These are phyloP conservation scores for Fusarium caatingaense DNA, from an alignment of 2,329 filamentous ascomycete genomes.

Conservation along the genomic window DNA sequence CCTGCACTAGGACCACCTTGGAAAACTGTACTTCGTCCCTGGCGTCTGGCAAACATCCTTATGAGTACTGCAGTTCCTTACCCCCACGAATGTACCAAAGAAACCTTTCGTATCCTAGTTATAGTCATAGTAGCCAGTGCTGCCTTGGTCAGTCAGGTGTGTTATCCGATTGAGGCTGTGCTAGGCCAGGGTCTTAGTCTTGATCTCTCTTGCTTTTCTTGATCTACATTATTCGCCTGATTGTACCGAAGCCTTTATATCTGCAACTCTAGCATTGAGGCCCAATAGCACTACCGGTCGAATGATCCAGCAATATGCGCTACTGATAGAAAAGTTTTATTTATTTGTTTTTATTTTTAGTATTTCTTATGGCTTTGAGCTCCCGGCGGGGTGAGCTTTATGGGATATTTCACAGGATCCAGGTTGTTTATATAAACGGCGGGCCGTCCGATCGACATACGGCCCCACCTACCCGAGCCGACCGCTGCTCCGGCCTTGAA, in stretches of 20 bases:
- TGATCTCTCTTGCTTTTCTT: background rate
- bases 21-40: background rate
- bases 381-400: background rate
- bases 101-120: background rate
- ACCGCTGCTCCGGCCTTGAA: background rate
- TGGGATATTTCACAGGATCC: background rate
- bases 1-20: background rate
- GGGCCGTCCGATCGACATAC: constrained; percentile 29
- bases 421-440: constrained; percentile 12
- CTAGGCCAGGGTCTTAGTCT: background rate
- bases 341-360: background rate
- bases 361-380: background rate
- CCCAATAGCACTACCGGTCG: background rate
- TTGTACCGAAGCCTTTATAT: background rate
- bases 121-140: background rate
- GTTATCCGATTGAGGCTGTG: background rate
- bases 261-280: background rate
- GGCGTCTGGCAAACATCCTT: constrained; percentile 6
- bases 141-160: background rate
- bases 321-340: background rate
- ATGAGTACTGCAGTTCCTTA: background rate
- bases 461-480: constrained; percentile 34
- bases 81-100: background rate
- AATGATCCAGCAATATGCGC: background rate
- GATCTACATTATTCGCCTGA: background rate